Evolutionary conservation across 495 filamentous ascomycete species (phyloP).

Genomic region (Podospora sp.): DNA sequence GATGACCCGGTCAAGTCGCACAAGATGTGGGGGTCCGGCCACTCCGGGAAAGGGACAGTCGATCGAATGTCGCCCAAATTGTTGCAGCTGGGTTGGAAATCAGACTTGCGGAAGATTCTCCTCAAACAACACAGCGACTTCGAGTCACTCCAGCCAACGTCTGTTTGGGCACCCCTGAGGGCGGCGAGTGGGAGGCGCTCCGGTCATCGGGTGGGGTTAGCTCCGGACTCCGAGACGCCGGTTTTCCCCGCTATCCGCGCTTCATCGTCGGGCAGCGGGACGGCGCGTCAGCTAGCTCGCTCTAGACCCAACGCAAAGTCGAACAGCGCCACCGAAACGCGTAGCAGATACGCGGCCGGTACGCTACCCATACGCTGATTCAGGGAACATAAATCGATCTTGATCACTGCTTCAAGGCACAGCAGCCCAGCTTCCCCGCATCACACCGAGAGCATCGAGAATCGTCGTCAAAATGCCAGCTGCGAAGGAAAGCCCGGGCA

Average conservation of each 20-base stretch:
- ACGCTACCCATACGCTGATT: not conserved
- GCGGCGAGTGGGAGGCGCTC: not conserved
- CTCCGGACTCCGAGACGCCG: not conserved
- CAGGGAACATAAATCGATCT: not conserved
- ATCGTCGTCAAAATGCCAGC: conserved; percentile 1
- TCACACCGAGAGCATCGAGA: not conserved
- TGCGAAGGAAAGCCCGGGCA: not conserved
- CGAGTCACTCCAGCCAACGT: not conserved
- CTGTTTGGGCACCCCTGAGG: not conserved
- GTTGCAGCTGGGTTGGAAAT: too few relatives aligned
- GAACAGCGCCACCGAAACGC: not conserved
- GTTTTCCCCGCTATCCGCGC: not conserved
- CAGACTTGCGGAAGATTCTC: too few relatives aligned
- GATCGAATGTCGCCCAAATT: too few relatives aligned
- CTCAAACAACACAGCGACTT: too few relatives aligned
- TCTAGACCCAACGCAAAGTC: not conserved
- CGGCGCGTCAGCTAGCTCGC: not conserved
- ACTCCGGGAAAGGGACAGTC: not conserved
- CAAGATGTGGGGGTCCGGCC: not conserved
- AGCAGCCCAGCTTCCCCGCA: not conserved
- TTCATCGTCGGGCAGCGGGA: not conserved
- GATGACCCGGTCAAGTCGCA: not conserved
- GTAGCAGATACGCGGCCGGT: not conserved
- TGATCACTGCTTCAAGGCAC: not conserved
- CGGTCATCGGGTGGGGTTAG: not conserved